Percentiles rank a stretch among this genome's conserved stretches.
Conservation (phyloP, 2,329 filamentous ascomycete species). For the Pezicula radicicola region DNA sequence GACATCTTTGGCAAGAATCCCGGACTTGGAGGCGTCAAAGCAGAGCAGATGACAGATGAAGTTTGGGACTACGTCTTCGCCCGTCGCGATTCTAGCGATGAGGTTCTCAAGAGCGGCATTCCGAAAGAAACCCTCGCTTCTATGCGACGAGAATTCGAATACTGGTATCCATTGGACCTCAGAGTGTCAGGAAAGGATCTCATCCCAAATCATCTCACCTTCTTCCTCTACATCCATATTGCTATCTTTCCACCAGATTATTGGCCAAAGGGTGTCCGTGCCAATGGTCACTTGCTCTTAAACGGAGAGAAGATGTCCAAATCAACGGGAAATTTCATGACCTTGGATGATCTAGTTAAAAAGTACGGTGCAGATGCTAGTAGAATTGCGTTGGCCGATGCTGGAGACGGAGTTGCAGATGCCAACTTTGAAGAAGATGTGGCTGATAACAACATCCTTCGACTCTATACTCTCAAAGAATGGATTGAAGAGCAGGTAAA, state of each 20-base stretch:
- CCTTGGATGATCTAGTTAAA: constrained; percentile 75
- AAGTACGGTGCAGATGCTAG: constrained; percentile 96
- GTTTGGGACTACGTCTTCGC: constrained; percentile 97
- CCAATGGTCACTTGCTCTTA: constrained; percentile 89
- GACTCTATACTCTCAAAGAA: constrained; percentile 77
- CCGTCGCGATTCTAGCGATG: constrained; percentile 66
- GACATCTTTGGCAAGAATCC: constrained; percentile 80
- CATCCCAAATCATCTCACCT: constrained; percentile 91
- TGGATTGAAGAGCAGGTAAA: constrained; percentile 87
- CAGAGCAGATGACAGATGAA: constrained; percentile 90
- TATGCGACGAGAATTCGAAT: constrained; percentile 90
- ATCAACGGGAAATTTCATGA: constrained; percentile 96
- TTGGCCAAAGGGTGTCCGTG: constrained; percentile 83
- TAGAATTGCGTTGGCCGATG: constrained; percentile 88
- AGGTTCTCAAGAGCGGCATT: constrained; percentile 68
- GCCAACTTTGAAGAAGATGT: constrained; percentile 97
- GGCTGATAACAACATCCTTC: constrained; percentile 86
- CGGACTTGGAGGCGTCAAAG: constrained; percentile 64
- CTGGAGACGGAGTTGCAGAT: constrained; percentile 90
- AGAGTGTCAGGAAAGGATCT: constrained; percentile 89
- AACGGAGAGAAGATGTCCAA: constrained; percentile 99
- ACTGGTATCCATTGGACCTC: constrained; percentile 93
- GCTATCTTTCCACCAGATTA: constrained; percentile 85
- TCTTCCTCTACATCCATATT: constrained; percentile 91
- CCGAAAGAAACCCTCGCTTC: constrained; percentile 68